phyloP scores from a whole-genome alignment of 2,329 filamentous ascomycete genomes.

The Colletotrichum sp. region DNA sequence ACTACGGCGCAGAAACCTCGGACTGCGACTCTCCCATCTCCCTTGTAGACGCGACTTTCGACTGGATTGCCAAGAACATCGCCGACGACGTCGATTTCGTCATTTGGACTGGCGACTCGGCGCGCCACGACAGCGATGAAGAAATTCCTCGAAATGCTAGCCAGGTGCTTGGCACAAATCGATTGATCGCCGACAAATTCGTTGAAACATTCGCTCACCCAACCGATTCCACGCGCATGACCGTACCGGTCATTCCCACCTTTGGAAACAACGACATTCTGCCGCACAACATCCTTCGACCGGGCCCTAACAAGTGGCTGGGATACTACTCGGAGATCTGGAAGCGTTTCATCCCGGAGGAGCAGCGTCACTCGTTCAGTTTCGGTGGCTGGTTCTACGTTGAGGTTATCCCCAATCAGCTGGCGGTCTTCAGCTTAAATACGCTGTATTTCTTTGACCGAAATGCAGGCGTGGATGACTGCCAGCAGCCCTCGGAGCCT shows the following conservation, averaged over 20 bases:
- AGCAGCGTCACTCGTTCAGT: constrained; percentile 87
- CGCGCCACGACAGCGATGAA: constrained; percentile 88
- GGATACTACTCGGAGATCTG: constrained; percentile 79
- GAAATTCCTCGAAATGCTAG: constrained; percentile 73
- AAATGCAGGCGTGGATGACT: constrained; percentile 93
- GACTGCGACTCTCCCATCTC: constrained; percentile 86
- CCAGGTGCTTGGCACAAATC: constrained; percentile 81
- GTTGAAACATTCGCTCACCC: constrained; percentile 70
- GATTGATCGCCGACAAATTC: constrained; percentile 77
- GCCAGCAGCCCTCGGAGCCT: constrained; percentile 76
- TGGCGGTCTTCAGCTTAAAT: constrained; percentile 93
- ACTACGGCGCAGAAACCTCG: constrained; percentile 83
- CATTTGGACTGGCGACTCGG: constrained; percentile 91
- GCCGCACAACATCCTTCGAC: constrained; percentile 90
- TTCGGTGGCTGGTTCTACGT: constrained; percentile 94
- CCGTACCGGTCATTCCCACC: constrained; percentile 84
- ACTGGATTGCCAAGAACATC: constrained; percentile 82
- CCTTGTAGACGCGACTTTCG: constrained; percentile 86
- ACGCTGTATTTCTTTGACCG: constrained; percentile 95
- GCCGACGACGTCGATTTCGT: constrained; percentile 86
- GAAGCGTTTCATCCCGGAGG: constrained; percentile 87
- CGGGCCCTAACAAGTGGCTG: constrained; percentile 88
- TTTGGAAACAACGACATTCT: constrained; percentile 98
- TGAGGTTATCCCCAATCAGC: constrained; percentile 84
- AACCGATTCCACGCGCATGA: constrained; percentile 60